These are phyloP conservation scores for Eucalyptus polyanthemos DNA, from an alignment of 345 rosid species.

Conservation along the genomic window DNA sequence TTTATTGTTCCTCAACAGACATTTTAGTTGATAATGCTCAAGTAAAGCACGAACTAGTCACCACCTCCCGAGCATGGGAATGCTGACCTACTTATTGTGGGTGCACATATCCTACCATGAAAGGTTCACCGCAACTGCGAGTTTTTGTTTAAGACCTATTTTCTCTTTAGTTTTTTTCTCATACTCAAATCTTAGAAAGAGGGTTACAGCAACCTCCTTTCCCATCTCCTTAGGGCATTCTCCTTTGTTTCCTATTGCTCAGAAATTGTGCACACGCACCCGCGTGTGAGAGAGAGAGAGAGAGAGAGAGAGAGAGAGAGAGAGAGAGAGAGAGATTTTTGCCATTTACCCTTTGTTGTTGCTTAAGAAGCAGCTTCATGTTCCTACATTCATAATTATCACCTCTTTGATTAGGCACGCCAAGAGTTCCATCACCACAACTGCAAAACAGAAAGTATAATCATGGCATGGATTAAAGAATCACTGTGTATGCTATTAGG, in stretches of 20 bases:
- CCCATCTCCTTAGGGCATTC: neutral
- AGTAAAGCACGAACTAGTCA: neutral
- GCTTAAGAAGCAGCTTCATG: slow-evolving; percentile 98
- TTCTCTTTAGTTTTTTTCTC: neutral
- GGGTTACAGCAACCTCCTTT: neutral
- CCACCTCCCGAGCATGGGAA: neutral
- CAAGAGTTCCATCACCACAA: slow-evolving; percentile 96
- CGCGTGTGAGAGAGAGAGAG: neutral
- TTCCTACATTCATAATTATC: slow-evolving; percentile 98
- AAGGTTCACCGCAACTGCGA: neutral
- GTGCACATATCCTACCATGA: neutral
- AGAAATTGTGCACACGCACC: rapidly evolving
- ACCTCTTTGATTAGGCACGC: slow-evolving; percentile 89
- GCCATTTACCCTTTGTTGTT: slow-evolving; percentile 76
- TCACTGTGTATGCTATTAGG: neutral
- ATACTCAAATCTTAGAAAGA: neutral
- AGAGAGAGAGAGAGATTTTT: neutral
- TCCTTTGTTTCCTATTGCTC: neutral
- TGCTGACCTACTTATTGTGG: neutral
- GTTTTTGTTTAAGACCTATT: neutral
- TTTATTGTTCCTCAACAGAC: neutral
- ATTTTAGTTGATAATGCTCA: neutral
- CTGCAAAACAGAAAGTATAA: slow-evolving; percentile 21
- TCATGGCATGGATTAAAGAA: neutral
- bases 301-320: neutral